Conservation (phyloP, 2,329 filamentous ascomycete species). For the Chlorencoelia australis region DNA sequence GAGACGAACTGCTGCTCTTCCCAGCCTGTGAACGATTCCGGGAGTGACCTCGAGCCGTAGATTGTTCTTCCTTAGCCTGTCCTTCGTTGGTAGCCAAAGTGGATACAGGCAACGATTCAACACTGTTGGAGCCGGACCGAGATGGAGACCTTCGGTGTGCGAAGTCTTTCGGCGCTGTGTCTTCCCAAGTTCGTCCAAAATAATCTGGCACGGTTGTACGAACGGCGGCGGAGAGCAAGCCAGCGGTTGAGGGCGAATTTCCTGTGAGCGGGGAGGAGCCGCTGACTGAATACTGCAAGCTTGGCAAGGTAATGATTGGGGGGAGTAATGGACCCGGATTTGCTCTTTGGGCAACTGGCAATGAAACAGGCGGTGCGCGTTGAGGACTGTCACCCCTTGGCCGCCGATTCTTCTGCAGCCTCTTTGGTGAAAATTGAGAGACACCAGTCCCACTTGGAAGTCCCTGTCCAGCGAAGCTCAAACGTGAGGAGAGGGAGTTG, state of each 20-base stretch:
- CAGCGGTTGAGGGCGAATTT: conserved; percentile 24
- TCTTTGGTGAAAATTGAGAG: conserved; percentile 14
- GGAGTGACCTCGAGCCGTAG: conserved; percentile 29
- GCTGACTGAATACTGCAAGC: conserved; percentile 16
- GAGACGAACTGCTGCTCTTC: conserved; percentile 36
- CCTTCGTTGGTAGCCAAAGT: conserved; percentile 6
- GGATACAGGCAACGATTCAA: conserved; percentile 14
- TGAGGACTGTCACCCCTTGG: conserved; percentile 16
- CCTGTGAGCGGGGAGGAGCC: conserved; percentile 20
- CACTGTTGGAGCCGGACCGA: conserved; percentile 12
- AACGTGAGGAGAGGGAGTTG: conserved; percentile 6
- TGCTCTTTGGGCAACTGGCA: conserved; percentile 12
- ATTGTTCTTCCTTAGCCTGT: conserved; percentile 9
- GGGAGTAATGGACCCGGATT: conserved; percentile 15
- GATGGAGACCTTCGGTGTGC: conserved; percentile 16
- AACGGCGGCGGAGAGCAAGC: conserved; percentile 25
- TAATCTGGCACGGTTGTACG: conserved; percentile 24
- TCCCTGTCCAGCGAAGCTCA: conserved; percentile 19
- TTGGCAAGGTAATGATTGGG: conserved; percentile 25
- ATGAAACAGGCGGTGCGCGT: conserved; percentile 10
- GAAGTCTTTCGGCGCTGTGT: conserved; percentile 18
- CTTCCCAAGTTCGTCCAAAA: conserved; percentile 23
- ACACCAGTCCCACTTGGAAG: conserved; percentile 23
- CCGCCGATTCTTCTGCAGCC: conserved; percentile 19
- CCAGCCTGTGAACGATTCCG: conserved; percentile 36